phyloP scores from a whole-genome alignment of 345 rosid genomes.

The Corymbia maculata region DNA sequence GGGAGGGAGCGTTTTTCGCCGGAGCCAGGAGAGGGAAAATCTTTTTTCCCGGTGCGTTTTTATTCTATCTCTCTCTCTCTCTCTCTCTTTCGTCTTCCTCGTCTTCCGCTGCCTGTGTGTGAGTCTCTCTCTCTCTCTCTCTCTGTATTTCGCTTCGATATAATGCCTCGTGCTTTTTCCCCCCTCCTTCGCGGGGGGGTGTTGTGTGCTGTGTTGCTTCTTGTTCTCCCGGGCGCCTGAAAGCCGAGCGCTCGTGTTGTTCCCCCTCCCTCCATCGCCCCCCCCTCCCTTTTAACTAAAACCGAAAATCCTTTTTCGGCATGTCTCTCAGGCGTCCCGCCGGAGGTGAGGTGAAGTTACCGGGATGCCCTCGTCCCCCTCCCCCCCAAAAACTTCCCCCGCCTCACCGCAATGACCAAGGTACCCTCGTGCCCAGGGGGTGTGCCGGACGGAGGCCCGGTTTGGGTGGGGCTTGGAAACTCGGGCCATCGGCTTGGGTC shows the following conservation, averaged over 20 bases:
- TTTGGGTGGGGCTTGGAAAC: not conserved
- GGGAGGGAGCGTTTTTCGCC: not conserved
- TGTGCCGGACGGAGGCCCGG: too few relatives aligned
- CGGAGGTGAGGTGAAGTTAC: too few relatives aligned
- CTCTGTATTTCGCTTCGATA: not conserved
- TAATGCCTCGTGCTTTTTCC: not conserved
- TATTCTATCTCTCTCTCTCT: not conserved
- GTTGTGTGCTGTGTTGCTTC: not conserved
- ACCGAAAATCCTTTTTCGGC: not conserved
- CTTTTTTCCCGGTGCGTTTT: not conserved
- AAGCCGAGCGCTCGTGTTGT: not conserved
- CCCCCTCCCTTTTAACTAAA: not conserved
- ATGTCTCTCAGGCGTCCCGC: too few relatives aligned
- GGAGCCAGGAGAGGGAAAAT: not conserved
- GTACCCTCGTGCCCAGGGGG: too few relatives aligned
- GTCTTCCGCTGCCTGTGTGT: not conserved
- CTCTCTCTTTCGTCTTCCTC: not conserved
- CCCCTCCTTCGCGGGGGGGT: not conserved
- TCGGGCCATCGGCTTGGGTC: not conserved
- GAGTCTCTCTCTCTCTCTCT: not conserved
- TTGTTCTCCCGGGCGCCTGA: not conserved
- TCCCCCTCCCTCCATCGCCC: rapidly evolving
- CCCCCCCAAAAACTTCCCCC: too few relatives aligned
- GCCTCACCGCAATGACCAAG: too few relatives aligned
- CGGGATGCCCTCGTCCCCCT: too few relatives aligned